Evolutionary conservation across 192 early-diverging fungal species (phyloP).

Genomic region (Chytriomyces confervae): DNA sequence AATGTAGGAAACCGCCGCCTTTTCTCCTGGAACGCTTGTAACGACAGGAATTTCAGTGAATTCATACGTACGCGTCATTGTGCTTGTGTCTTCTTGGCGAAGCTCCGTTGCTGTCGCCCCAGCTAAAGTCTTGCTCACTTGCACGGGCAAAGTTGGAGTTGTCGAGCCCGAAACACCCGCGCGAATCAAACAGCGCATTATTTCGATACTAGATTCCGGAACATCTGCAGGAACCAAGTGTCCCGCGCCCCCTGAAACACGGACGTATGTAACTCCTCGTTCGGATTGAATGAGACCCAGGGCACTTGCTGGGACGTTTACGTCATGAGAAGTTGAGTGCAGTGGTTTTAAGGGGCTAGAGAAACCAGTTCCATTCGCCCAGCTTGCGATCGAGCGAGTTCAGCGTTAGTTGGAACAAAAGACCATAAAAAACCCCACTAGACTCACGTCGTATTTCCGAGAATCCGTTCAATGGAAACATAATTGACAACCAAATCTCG

Average conservation of each 20-base stretch:
- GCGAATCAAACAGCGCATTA: neutral
- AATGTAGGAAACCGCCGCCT: too few species aligned
- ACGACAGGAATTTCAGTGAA: too few species aligned
- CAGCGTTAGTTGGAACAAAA: neutral
- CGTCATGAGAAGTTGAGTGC: too few species aligned
- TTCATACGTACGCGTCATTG: too few species aligned
- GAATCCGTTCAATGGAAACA: constrained; percentile 48
- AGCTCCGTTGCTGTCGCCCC: too few species aligned
- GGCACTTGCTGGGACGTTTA: too few species aligned
- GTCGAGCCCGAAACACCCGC: too few species aligned
- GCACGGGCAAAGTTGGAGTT: too few species aligned
- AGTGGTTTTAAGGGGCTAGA: neutral
- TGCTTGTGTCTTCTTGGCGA: too few species aligned
- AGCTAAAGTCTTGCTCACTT: too few species aligned
- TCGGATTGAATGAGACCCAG: constrained; percentile 13
- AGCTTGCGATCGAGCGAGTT: neutral
- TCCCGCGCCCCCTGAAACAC: constrained; percentile 60
- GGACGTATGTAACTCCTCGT: constrained; percentile 57
- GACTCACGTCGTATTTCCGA: constrained; percentile 54
- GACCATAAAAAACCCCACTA: neutral
- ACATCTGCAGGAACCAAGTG: constrained; percentile 73
- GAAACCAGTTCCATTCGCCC: neutral
- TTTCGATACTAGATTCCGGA: constrained; percentile 32
- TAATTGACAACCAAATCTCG: constrained; percentile 10
- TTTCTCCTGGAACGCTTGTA: too few species aligned